These are phyloP conservation scores for Aspergillus funiculosus DNA, from an alignment of 495 filamentous ascomycete genomes.

Conservation along the genomic window DNA sequence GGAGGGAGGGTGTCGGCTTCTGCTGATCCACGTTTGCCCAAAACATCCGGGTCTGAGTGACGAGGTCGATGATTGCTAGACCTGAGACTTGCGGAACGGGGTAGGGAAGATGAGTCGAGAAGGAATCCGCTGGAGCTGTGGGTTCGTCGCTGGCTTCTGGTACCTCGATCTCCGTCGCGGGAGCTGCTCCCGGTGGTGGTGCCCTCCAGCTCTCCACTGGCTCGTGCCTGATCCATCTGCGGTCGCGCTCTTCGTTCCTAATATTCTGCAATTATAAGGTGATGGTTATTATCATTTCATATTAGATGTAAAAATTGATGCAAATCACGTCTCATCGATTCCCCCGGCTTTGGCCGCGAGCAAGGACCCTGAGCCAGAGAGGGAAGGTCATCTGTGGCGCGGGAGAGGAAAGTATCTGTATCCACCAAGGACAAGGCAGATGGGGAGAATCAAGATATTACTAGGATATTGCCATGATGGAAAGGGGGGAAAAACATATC, in stretches of 20 bases:
- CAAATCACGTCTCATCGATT: too few species aligned
- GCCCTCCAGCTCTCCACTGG: constrained; percentile 37
- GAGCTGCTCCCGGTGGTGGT: constrained; percentile 39
- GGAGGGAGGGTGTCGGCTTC: constrained; percentile 30
- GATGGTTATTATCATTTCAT: constrained; percentile 4
- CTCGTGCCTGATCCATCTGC: constrained; percentile 30
- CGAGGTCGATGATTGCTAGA: constrained; percentile 23
- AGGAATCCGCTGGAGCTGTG: constrained; percentile 43
- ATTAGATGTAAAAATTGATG: too few species aligned
- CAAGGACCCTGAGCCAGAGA: constrained; percentile 22
- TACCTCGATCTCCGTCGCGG: constrained; percentile 32
- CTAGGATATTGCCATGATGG: constrained; percentile 2
- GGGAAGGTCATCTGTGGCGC: constrained; percentile 23
- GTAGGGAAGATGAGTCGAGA: constrained; percentile 35
- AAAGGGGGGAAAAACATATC: not conserved
- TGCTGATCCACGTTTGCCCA: constrained; percentile 30
- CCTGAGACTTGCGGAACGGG: constrained; percentile 26
- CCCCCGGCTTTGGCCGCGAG: too few species aligned
- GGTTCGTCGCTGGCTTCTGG: constrained; percentile 26
- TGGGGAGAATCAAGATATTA: constrained; percentile 12
- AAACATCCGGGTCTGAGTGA: constrained; percentile 24
- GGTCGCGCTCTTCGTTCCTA: constrained; percentile 16
- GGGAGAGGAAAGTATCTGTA: constrained; percentile 19
- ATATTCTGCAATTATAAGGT: constrained; percentile 18
- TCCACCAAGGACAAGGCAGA: constrained; percentile 19